These are phyloP conservation scores for Rauvolfia tetraphylla DNA, from an alignment of 257 asterid species.

Conservation along the genomic window DNA sequence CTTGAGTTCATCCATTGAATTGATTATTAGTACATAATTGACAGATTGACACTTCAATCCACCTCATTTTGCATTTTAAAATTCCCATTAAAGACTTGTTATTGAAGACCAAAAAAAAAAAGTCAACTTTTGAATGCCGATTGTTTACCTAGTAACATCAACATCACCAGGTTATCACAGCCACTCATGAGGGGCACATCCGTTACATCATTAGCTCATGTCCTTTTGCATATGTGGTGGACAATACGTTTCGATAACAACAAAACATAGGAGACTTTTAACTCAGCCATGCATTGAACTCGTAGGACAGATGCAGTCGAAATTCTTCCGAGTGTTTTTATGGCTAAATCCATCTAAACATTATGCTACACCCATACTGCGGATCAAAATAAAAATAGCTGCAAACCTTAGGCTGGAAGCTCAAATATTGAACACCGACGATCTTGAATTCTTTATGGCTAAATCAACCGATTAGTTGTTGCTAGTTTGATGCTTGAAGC, in stretches of 20 bases:
- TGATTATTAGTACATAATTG: background rate
- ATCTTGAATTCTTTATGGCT: too few species aligned
- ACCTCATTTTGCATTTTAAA: too few species aligned
- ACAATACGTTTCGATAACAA: background rate
- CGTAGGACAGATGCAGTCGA: too few species aligned
- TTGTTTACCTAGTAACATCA: conserved; percentile 13
- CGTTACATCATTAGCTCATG: background rate
- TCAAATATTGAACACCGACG: too few species aligned
- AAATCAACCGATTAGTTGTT: too few species aligned
- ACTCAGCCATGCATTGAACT: background rate
- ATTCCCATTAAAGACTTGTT: too few species aligned
- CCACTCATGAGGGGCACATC: background rate
- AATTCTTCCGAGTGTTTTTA: too few species aligned
- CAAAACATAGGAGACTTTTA: background rate
- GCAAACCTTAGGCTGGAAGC: too few species aligned
- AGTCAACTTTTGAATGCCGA: background rate
- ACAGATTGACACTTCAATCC: background rate
- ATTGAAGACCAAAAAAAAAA: background rate
- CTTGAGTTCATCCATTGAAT: conserved; percentile 1
- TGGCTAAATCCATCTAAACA: too few species aligned
- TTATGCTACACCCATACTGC: too few species aligned
- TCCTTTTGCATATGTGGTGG: background rate
- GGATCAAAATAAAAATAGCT: too few species aligned
- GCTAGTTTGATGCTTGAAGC: too few species aligned
- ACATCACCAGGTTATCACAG: conserved; percentile 19